Evolutionary conservation across 345 rosid genomes (phyloP).

Genomic region (Rhodamnia argentea): DNA sequence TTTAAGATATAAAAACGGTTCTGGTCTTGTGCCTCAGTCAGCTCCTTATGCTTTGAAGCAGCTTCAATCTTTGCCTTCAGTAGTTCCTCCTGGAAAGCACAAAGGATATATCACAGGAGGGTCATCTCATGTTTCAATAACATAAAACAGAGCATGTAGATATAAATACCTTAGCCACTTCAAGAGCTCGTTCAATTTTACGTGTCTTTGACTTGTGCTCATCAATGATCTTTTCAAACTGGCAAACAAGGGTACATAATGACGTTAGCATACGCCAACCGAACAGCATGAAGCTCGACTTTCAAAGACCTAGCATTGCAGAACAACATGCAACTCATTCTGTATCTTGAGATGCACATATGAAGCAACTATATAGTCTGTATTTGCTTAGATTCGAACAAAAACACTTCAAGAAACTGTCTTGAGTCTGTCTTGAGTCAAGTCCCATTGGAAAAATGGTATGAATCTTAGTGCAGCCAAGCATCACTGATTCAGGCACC

Average conservation of each 20-base stretch:
- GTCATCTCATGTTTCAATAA: no score
- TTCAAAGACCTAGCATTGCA: neutral
- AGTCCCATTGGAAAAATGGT: neutral
- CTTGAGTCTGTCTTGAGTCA: neutral
- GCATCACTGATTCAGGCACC: neutral
- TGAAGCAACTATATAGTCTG: neutral
- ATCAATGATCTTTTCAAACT: slow-evolving; percentile 69
- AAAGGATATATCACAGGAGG: no score
- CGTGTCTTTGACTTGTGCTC: slow-evolving; percentile 67
- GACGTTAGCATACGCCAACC: neutral
- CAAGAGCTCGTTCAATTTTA: slow-evolving; percentile 85
- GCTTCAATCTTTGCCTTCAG: no score
- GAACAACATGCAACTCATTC: neutral
- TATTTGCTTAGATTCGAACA: neutral
- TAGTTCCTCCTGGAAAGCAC: no score
- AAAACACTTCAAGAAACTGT: no score
- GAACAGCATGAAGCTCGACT: neutral
- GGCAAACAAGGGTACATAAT: slow-evolving; percentile 3
- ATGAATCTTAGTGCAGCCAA: neutral
- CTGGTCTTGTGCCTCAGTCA: no score
- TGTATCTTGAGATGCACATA: neutral
- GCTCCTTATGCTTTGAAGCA: no score
- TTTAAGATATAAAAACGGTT: no score
- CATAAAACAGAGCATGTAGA: neutral
- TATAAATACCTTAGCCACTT: slow-evolving; percentile 68